A percentile compares a stretch with the other conserved stretches of the same genome.
Conservation (phyloP, 192 early-diverging fungal species). For the Coemansia sp. region DNA sequence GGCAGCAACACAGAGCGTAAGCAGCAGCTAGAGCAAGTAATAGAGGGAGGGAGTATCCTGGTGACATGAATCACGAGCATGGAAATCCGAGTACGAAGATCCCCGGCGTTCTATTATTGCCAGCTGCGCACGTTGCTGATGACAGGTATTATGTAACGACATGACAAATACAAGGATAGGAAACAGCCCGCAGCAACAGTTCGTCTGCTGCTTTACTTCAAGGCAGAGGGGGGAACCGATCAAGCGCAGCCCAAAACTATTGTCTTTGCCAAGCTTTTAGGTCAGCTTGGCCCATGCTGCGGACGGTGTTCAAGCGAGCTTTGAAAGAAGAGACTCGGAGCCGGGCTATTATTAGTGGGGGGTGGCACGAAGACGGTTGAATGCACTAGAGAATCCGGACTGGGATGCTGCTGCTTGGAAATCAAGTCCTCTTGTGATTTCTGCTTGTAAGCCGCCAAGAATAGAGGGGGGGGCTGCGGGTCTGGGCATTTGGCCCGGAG, state of each 20-base stretch:
- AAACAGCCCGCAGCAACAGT: background rate
- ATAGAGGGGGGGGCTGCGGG: background rate
- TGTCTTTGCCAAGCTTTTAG: background rate
- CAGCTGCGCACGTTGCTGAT: background rate
- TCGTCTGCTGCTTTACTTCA: background rate
- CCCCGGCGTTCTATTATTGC: background rate
- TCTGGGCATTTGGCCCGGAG: slow-evolving; percentile 1
- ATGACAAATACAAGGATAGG: background rate
- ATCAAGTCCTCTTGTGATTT: slow-evolving; percentile 2
- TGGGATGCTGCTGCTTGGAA: background rate
- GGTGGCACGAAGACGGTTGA: background rate
- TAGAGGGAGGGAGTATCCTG: background rate
- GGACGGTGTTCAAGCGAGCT: background rate
- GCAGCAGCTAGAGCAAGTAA: too few relatives aligned
- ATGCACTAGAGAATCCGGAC: background rate
- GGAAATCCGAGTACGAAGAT: background rate
- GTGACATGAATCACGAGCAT: background rate
- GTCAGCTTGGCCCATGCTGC: background rate
- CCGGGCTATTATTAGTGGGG: background rate
- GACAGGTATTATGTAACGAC: background rate
- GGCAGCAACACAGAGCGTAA: too few relatives aligned
- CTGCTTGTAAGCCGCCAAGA: background rate
- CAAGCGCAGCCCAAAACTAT: background rate
- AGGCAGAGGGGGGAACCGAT: background rate
- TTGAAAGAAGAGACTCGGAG: background rate